A percentile compares a stretch with the other conserved stretches of the same genome.
Conservation (phyloP, 371 early-diverging fungal genomes). For the Phascolomyces articulosus region DNA sequence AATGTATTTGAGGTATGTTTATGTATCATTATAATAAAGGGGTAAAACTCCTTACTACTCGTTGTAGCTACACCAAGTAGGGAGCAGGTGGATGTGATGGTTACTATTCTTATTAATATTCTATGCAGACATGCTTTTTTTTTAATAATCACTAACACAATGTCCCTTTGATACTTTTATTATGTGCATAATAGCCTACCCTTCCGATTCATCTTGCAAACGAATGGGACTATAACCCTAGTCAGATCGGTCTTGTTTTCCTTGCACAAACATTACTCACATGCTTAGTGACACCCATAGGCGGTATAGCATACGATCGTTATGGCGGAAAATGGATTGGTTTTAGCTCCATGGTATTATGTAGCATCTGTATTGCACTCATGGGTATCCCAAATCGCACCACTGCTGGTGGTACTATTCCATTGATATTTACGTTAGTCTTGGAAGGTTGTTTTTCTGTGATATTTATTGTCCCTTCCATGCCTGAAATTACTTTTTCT, state of each 20-base stretch:
- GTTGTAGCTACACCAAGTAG: too few relatives aligned
- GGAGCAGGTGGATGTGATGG: too few relatives aligned
- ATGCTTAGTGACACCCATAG: slow-evolving; percentile 43
- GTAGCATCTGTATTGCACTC: not conserved
- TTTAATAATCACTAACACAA: too few relatives aligned
- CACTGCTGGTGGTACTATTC: not conserved
- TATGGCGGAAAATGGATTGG: slow-evolving; percentile 27
- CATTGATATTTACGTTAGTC: too few relatives aligned
- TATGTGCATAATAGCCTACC: slow-evolving; percentile 54
- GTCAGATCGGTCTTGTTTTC: slow-evolving; percentile 55
- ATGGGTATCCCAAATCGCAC: not conserved
- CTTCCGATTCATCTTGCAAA: slow-evolving; percentile 41
- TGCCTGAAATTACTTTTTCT: too few relatives aligned
- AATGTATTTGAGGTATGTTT: slow-evolving; percentile 30
- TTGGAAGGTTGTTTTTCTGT: too few relatives aligned
- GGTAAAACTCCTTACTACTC: too few relatives aligned
- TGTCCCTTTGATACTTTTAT: too few relatives aligned
- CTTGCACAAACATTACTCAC: slow-evolving; percentile 51
- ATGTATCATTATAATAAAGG: too few relatives aligned
- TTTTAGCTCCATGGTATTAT: not conserved
- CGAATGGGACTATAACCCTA: slow-evolving; percentile 46
- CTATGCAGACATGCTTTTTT: too few relatives aligned
- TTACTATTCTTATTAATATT: too few relatives aligned
- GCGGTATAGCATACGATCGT: slow-evolving; percentile 48
- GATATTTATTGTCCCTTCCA: too few relatives aligned